Conservation (phyloP, 371 early-diverging fungal genomes). For the Basidiobolus meristosporus region DNA sequence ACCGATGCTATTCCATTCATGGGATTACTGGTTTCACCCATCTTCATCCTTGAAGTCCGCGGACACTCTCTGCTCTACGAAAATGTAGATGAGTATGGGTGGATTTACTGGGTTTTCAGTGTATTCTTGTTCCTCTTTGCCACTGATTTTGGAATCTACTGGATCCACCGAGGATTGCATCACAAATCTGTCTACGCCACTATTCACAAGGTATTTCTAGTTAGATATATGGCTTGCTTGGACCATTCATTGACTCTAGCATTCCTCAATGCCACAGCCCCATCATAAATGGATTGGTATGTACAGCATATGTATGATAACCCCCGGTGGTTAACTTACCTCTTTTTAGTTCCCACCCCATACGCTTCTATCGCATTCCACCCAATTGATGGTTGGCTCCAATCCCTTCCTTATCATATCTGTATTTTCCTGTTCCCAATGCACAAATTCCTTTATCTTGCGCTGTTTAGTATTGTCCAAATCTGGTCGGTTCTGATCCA, state of each 20-base stretch:
- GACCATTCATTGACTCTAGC: background rate
- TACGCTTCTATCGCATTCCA: conserved; percentile 94
- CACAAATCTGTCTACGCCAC: conserved; percentile 68
- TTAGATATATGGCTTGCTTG: too few species aligned
- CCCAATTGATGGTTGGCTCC: conserved; percentile 79
- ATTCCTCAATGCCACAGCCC: conserved; percentile 10
- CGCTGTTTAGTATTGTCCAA: conserved; percentile 72
- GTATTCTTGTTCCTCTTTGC: conserved; percentile 62
- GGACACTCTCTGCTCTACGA: conserved; percentile 72
- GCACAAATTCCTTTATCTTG: conserved; percentile 70
- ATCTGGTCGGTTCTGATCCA: conserved; percentile 94
- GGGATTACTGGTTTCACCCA: conserved; percentile 65
- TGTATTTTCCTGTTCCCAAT: conserved; percentile 77
- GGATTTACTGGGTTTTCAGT: conserved; percentile 40
- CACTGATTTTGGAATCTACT: conserved; percentile 86
- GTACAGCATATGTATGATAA: too few species aligned
- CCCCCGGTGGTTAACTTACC: too few species aligned
- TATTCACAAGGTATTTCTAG: conserved; percentile 58
- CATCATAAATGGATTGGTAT: conserved; percentile 30
- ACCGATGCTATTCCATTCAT: conserved; percentile 60
- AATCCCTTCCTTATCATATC: conserved; percentile 86
- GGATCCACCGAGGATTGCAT: conserved; percentile 82
- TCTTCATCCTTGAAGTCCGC: conserved; percentile 71
- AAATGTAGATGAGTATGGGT: conserved; percentile 36
- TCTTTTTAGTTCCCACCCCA: conserved; percentile 72